Base-by-base conservation (phyloP, 1,284 basidiomycete genomes). In the Ceratobasidium sp. region DNA sequence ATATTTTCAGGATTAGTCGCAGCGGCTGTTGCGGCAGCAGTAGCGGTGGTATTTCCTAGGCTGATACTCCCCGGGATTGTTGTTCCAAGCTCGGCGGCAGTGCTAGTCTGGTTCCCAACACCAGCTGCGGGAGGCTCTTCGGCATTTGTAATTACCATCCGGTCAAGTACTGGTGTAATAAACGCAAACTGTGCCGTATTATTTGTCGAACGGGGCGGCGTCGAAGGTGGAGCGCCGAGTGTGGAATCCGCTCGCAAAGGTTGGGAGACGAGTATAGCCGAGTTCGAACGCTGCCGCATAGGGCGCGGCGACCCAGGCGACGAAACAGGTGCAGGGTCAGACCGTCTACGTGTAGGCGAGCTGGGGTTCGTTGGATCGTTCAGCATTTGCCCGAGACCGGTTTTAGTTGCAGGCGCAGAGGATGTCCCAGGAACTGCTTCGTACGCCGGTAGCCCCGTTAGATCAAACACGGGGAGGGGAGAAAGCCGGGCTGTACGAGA, bases 161-260 rank as follows among this genome's bases (percentile, higher is more conserved):
- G 54, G 9, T 58, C 54, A 3, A 58, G 34, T 2, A 71, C 66
- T 5, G 66, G 66, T 4, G 66, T 71, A 39, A 71, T 59, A 54
- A 71, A 71, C 49, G 66, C 66, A 71, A 71, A 71, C 66, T 71
- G 66, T 16, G 37, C 54, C 5, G 66, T 71, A 24, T 71, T 71
- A 34, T 71, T 71, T 13, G 66, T 71, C 37, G 66, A 71, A 19
- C 66, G 66, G 7, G 66, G 66, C 13, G 66, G 66, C 13, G 66
- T 71, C 16, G 34, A 43, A 6, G 66, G 66, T 34, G 66, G 49
- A 19, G 29, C 54, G 54, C 31, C 54, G 11, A 58, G 7, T 37
- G 54, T 58, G 3, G 24, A 37, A 27, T 58, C 54, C 16, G n/a
- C 29, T 16, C 31, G 8, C n/a, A 31, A 31, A 37, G n/a, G 54